Conservation (phyloP, 257 asterid species). For the Nicotiana tabacum region DNA sequence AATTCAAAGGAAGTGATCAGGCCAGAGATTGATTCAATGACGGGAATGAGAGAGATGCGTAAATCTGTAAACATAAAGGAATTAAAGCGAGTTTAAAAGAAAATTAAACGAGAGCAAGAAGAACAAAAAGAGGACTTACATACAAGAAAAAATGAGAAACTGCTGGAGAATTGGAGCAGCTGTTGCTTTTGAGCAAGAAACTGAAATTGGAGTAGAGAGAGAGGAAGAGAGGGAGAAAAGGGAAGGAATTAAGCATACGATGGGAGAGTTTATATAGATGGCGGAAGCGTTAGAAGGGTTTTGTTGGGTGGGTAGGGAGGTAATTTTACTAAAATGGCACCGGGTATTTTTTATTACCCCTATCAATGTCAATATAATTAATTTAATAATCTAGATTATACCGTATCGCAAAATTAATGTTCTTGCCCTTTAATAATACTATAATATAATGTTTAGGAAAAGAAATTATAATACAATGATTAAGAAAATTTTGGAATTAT, state of each 20-base stretch:
- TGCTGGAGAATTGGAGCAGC: background rate
- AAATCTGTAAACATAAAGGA: background rate
- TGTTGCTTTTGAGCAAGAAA: background rate
- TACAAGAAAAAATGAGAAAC: background rate
- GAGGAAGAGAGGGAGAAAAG: background rate
- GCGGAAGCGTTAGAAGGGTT: background rate
- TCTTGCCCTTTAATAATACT: background rate
- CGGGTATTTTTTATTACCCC: background rate
- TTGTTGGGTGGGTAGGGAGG: background rate
- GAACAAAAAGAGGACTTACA: background rate
- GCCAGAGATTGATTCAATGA: background rate
- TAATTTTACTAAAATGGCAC: background rate
- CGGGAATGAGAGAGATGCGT: background rate
- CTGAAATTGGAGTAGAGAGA: constrained; percentile 4
- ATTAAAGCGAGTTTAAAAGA: background rate
- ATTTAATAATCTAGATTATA: background rate
- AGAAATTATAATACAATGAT: background rate
- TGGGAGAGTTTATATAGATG: constrained; percentile 18
- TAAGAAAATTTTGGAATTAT: no score
- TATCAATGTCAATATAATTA: background rate
- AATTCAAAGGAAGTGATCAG: background rate
- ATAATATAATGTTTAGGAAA: background rate
- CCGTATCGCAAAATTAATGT: background rate
- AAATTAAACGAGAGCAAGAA: background rate
- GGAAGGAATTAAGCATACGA: background rate